phyloP scores from a whole-genome alignment of 305 asterid genomes.

The Solanum aculeatissimum region DNA sequence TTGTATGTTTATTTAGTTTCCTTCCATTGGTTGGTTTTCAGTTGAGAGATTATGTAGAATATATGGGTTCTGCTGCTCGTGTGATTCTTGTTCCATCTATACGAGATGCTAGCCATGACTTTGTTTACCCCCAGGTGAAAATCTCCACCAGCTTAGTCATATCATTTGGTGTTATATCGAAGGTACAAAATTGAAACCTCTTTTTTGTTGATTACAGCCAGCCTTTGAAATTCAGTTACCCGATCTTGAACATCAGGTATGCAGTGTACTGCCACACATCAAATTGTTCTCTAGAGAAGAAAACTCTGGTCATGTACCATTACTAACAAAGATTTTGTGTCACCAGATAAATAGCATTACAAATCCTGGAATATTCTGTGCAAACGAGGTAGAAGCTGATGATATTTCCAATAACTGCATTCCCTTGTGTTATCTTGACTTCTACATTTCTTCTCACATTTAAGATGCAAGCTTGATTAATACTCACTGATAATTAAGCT shows the following conservation, averaged over 20 bases:
- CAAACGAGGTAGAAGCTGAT: conserved; percentile 50
- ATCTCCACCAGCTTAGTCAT: background rate
- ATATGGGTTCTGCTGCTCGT: conserved; percentile 67
- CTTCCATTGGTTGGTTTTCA: conserved; percentile 10
- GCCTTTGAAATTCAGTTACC: conserved; percentile 48
- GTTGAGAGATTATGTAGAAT: conserved; percentile 94
- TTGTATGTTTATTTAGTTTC: conserved; percentile 6
- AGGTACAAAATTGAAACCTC: background rate
- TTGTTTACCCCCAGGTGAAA: conserved; percentile 77
- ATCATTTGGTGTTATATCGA: background rate
- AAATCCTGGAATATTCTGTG: conserved; percentile 80
- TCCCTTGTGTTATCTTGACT: background rate
- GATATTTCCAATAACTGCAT: background rate
- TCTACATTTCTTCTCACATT: background rate
- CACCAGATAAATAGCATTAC: conserved; percentile 59
- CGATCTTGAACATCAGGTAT: conserved; percentile 63
- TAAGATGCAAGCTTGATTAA: background rate
- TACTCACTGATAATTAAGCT: background rate
- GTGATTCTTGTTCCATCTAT: conserved; percentile 83
- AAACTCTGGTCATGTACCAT: background rate
- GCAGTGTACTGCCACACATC: conserved; percentile 1
- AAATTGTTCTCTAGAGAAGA: background rate
- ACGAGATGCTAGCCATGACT: conserved; percentile 93
- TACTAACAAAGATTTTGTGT: conserved; percentile 1
- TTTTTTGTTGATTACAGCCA: conserved; percentile 46